phyloP scores from a whole-genome alignment of 73 alveolate species.

The Urostyla sp. region DNA sequence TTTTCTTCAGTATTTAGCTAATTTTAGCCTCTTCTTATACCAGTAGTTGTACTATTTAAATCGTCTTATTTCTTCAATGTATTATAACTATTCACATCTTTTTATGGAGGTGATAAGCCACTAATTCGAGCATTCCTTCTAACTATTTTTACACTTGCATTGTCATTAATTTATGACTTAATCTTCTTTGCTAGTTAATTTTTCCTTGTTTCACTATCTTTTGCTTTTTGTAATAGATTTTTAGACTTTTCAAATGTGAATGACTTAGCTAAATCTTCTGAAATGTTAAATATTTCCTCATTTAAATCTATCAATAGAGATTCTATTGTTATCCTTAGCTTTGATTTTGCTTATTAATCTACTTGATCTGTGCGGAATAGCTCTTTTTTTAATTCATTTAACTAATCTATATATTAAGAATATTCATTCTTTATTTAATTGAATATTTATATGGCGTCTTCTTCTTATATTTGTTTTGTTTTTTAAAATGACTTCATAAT shows the following conservation, averaged over 20 bases:
- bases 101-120: slow-evolving; percentile 25
- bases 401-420: neutral
- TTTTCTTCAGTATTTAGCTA: no score
- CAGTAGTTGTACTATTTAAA: no score
- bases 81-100: slow-evolving; percentile 47
- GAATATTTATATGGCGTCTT: slow-evolving; percentile 21
- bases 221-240: neutral
- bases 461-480: neutral
- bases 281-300: slow-evolving; percentile 41
- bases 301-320: slow-evolving; percentile 35
- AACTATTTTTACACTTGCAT: slow-evolving; percentile 7
- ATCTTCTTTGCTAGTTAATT: neutral
- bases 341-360: slow-evolving; percentile 18
- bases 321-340: slow-evolving; percentile 45
- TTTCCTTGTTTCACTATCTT: slow-evolving; percentile 40
- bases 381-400: neutral
- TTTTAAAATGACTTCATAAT: neutral
- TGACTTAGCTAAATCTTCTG: slow-evolving; percentile 48
- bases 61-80: no score
- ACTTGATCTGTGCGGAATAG: neutral
- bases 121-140: slow-evolving; percentile 22
- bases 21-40: no score
- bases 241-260: slow-evolving; percentile 34
- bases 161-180: slow-evolving; percentile 2
- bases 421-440: slow-evolving; percentile 12